Evolutionary conservation across 139 green algal species (phyloP), one percentile per base, ranked within the genome.

Genomic region (Tetradesmus obliquus): DNA sequence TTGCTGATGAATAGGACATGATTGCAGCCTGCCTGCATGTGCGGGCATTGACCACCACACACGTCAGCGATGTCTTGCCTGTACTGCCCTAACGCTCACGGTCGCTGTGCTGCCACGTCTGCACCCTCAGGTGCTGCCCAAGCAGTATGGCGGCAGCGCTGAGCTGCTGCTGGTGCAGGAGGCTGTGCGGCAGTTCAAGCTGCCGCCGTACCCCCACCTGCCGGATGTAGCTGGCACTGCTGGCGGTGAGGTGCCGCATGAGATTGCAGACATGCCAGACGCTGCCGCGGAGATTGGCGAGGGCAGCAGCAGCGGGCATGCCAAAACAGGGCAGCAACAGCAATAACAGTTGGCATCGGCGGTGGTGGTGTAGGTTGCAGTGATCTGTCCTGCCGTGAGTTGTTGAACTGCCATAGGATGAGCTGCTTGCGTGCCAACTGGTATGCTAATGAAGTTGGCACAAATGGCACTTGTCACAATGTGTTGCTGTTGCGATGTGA

Each of bases 111-210:
- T 71, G 60, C 9, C 60, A 71, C 15, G 2, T 19, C 10, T 71
- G 9, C 60, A 71, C 60, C 2, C 9, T 10, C 58, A 92, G 60
- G 82, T 89, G 81, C 82, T 92, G 62, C 89, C 89, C 7, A 19
- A 55, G 53, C 24, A 92, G 89, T 92, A 92, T 58, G 89, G 89
- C 12, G 89, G 89, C 13, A 79, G 51, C 9, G 89, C 81, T 10
- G 66, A 92, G 82, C 66, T 92, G 66, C 22, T 85, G 54, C 82
- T 32, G 2, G n/a, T 92, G 17, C 10, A 84, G 24, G 82, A 89
- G 5, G 89, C 89, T 6, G 81, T 84, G n/a, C 62, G 82, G 6
- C 5, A 5, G 12, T 85, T 85, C 82, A 85, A 84, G 81, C 89
- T 92, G 89, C 82, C 82, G 15, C 89, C 89, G 12, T 88, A 81